Conservation (phyloP, 805 yeast genomes). For the Candida patagonica region DNA sequence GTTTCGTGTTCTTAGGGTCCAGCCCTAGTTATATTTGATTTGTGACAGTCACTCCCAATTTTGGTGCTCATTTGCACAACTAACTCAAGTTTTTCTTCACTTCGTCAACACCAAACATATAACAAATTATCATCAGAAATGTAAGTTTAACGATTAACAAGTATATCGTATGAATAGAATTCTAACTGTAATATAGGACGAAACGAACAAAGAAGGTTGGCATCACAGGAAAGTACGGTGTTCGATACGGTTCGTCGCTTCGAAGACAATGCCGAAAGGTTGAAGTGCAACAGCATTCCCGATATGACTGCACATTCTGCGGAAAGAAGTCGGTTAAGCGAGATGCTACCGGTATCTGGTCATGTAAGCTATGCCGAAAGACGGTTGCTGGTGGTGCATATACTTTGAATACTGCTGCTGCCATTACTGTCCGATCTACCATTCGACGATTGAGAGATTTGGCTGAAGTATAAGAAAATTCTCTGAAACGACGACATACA, state of each 20-base stretch:
- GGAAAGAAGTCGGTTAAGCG: constrained; percentile 98
- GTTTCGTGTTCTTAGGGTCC: neutral
- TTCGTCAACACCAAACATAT: neutral
- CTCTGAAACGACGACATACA: neutral
- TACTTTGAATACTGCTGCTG: constrained; percentile 96
- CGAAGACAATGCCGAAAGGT: constrained; percentile 99
- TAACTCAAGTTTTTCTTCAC: constrained; percentile 2
- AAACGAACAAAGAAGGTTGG: constrained; percentile 99
- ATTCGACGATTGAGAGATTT: constrained; percentile 99
- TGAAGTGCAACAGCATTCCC: constrained; percentile 98
- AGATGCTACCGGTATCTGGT: constrained; percentile 99
- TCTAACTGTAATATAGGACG: constrained; percentile 53
- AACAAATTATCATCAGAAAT: constrained; percentile 2
- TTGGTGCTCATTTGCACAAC: neutral
- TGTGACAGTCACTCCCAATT: neutral
- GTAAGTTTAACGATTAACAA: constrained; percentile 1
- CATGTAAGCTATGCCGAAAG: constrained; percentile 88
- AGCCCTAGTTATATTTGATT: neutral
- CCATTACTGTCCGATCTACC: constrained; percentile 99
- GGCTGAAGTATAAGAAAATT: constrained; percentile 82
- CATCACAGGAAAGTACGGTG: constrained; percentile 99
- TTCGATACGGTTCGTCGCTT: constrained; percentile 99
- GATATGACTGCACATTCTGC: constrained; percentile 99
- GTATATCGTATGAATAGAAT: neutral
- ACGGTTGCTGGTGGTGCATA: constrained; percentile 99